These are phyloP conservation scores for Ochetophila trinervis DNA, from an alignment of 306 rosid genomes.

Conservation along the genomic window DNA sequence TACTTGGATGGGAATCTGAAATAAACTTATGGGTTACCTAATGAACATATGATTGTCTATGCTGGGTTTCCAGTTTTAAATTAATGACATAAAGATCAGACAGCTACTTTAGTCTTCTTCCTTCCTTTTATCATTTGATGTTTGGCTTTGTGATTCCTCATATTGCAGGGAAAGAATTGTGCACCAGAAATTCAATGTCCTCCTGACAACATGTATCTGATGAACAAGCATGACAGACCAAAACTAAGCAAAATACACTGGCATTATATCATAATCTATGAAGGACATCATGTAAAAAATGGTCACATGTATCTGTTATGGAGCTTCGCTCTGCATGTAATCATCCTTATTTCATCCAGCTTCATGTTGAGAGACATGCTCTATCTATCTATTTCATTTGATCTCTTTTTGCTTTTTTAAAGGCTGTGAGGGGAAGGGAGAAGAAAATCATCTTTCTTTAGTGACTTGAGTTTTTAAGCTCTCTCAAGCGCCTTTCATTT, in stretches of 20 bases:
- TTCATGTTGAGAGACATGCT: constrained; percentile 90
- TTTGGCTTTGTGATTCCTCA: constrained; percentile 23
- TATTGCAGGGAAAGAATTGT: constrained; percentile 85
- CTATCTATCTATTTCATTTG: constrained; percentile 21
- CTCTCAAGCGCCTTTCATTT: not conserved
- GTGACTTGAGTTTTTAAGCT: constrained; percentile 4
- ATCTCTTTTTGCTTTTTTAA: constrained; percentile 7
- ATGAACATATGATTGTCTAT: too few relatives aligned
- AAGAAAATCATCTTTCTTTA: constrained; percentile 11
- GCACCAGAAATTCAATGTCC: constrained; percentile 94
- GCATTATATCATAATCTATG: constrained; percentile 96
- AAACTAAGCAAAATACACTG: constrained; percentile 90
- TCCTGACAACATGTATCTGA: not conserved
- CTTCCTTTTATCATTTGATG: constrained; percentile 13
- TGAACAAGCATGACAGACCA: constrained; percentile 99
- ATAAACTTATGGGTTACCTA: too few relatives aligned
- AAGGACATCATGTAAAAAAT: constrained; percentile 99
- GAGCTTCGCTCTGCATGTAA: constrained; percentile 98
- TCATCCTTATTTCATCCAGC: constrained; percentile 99
- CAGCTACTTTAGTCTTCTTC: not conserved
- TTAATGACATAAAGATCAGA: too few relatives aligned
- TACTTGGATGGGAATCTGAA: too few relatives aligned
- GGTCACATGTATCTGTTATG: constrained; percentile 59
- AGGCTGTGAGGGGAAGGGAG: constrained; percentile 21
- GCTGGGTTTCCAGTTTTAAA: too few relatives aligned